phyloP scores from a whole-genome alignment of 192 early-diverging fungal genomes.

The Geosiphon pyriformis region DNA sequence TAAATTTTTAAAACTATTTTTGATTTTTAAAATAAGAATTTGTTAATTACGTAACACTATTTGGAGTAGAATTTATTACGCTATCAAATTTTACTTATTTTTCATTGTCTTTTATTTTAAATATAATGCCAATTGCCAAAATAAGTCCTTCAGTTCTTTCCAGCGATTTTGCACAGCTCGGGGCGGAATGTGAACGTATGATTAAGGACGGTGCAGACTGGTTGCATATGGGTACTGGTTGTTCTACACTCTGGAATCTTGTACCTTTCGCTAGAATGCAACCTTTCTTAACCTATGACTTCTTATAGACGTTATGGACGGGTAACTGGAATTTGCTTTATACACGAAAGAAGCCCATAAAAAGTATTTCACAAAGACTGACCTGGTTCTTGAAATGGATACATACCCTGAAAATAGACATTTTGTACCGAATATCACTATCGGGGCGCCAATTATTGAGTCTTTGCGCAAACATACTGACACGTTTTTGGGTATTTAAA shows the following conservation, averaged over 20 bases:
- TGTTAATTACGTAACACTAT: too few species aligned
- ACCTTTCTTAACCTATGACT: not conserved
- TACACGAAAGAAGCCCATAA: too few species aligned
- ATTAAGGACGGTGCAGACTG: conserved; percentile 85
- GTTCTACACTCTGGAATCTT: not conserved
- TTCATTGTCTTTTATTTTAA: too few species aligned
- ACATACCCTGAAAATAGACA: too few species aligned
- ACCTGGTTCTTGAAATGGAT: too few species aligned
- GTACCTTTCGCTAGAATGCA: not conserved
- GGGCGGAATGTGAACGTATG: conserved; percentile 84
- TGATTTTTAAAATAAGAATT: too few species aligned
- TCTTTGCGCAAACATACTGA: conserved; percentile 80
- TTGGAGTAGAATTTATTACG: too few species aligned
- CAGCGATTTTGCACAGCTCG: conserved; percentile 82
- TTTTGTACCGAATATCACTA: conserved; percentile 96
- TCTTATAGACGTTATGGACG: conserved; percentile 84
- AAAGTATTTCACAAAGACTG: too few species aligned
- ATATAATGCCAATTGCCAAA: conserved; percentile 64
- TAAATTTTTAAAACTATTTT: too few species aligned
- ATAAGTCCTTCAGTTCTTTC: conserved; percentile 92
- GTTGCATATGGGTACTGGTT: conserved; percentile 68
- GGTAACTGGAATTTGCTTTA: conserved; percentile 46
- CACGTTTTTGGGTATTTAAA: conserved; percentile 65
- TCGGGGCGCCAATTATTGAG: conserved; percentile 90
- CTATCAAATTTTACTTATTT: too few species aligned